phyloP scores from a whole-genome alignment of 768 basidiomycete species.

The Russula emetica region DNA sequence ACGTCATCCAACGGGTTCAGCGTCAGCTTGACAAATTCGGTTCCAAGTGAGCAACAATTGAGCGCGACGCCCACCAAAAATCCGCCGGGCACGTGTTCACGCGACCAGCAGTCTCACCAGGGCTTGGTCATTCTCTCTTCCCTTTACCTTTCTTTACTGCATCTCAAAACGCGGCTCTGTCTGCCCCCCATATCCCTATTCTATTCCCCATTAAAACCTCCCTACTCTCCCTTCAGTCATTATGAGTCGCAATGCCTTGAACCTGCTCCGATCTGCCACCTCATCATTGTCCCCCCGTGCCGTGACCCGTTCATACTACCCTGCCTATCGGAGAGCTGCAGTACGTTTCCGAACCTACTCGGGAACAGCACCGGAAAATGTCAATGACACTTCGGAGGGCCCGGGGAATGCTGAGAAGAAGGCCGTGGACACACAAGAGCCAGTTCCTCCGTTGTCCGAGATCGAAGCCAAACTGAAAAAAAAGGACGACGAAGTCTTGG shows the following conservation, averaged over 20 bases:
- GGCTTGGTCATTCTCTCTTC: not conserved
- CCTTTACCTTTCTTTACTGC: not conserved
- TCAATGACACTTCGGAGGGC: constrained; percentile 30
- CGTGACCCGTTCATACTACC: constrained; percentile 38
- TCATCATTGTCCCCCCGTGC: constrained; percentile 51
- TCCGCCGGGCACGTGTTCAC: constrained; percentile 9
- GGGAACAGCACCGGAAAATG: constrained; percentile 44
- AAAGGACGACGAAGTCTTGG: constrained; percentile 77
- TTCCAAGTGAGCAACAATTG: too few species aligned
- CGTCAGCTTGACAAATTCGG: too few species aligned
- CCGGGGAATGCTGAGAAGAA: constrained; percentile 34
- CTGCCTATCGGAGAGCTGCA: constrained; percentile 29
- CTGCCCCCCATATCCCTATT: constrained; percentile 14
- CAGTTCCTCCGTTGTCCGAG: constrained; percentile 33
- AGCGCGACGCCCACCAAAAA: not conserved
- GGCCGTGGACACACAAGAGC: constrained; percentile 26
- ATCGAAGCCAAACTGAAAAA: constrained; percentile 60
- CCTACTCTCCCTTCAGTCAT: constrained; percentile 24
- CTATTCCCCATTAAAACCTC: constrained; percentile 16
- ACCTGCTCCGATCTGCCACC: constrained; percentile 56
- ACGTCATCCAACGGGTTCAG: not conserved
- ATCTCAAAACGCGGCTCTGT: constrained; percentile 2
- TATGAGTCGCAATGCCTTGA: constrained; percentile 54
- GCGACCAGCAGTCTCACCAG: too few species aligned
- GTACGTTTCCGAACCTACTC: constrained; percentile 51